Percentiles rank a stretch among this genome's conserved stretches.
phyloP scores from a whole-genome alignment of 78 protist species.

The Speleostelium caveatum region DNA sequence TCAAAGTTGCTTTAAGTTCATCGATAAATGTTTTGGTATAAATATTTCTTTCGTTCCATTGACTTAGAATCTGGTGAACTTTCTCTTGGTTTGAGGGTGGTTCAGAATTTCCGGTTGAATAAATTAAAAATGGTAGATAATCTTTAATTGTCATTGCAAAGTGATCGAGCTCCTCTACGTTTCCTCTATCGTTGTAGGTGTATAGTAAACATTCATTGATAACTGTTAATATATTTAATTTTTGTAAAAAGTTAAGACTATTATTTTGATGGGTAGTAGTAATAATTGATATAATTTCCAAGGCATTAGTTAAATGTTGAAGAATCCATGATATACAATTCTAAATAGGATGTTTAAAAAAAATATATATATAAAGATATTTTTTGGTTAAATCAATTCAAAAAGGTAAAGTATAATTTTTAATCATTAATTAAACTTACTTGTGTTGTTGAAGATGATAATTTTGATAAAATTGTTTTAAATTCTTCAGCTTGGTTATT shows the following conservation, averaged over 20 bases:
- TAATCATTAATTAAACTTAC: no score
- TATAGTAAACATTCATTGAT: conserved; percentile 53
- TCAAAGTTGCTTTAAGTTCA: conserved; percentile 12
- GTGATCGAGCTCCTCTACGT: conserved; percentile 3
- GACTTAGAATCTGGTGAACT: conserved; percentile 31
- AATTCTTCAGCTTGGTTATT: conserved; percentile 45
- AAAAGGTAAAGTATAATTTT: no score
- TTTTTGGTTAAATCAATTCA: no score
- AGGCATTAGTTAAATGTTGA: conserved; percentile 37
- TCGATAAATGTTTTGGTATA: conserved; percentile 45
- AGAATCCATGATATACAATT: conserved; percentile 64
- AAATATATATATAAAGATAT: no score
- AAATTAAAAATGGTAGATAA: conserved; percentile 45
- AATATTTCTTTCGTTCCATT: conserved; percentile 35
- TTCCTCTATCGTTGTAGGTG: background rate
- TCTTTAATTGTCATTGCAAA: conserved; percentile 45
- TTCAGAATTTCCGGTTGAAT: conserved; percentile 17
- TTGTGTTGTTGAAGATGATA: conserved; percentile 2
- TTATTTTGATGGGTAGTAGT: conserved; percentile 25
- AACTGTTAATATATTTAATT: conserved; percentile 36
- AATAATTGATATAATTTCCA: conserved; percentile 68
- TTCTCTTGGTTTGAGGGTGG: conserved; percentile 39
- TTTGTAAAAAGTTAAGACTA: conserved; percentile 1
- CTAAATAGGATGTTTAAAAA: no score
- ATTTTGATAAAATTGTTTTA: conserved; percentile 17